Conservation (phyloP, 257 asterid genomes). For the Scutellaria galericulata region DNA sequence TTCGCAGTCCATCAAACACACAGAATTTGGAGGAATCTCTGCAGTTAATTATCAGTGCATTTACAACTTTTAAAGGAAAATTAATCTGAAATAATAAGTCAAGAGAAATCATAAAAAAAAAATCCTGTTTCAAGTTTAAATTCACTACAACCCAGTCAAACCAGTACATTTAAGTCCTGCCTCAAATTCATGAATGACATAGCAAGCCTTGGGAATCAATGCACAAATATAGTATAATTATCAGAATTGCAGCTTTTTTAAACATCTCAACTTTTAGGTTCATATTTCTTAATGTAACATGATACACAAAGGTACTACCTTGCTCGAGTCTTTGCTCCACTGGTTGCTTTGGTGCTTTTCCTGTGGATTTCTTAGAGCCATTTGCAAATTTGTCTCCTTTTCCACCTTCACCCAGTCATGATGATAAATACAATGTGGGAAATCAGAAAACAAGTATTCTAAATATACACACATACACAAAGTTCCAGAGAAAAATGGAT, state of each 20-base stretch:
- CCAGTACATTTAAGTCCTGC: conserved; percentile 24
- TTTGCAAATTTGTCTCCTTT: conserved; percentile 63
- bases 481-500: conserved; percentile 20
- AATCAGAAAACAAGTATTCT: conserved; percentile 5
- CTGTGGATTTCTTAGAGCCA: conserved; percentile 52
- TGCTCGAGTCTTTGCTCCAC: conserved; percentile 57
- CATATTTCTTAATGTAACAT: conserved; percentile 13
- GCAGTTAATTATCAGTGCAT: conserved; percentile 42
- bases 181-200: conserved; percentile 10
- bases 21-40: conserved; percentile 64
- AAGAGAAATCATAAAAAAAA: neutral
- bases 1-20: conserved; percentile 89
- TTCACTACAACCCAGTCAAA: conserved; percentile 13
- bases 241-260: neutral
- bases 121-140: conserved; percentile 6
- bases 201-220: conserved; percentile 13
- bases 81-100: conserved; percentile 21
- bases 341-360: conserved; percentile 55
- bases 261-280: neutral
- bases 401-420: conserved; percentile 54
- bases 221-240: neutral
- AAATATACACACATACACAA: conserved; percentile 15
- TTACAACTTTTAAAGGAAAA: conserved; percentile 23
- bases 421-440: conserved; percentile 31
- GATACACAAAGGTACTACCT: conserved; percentile 49